A percentile compares a stretch with the other conserved stretches of the same genome.
Evolutionary conservation across 2,329 filamentous ascomycete species (phyloP).

Genomic region (Beauveria brongniartii): DNA sequence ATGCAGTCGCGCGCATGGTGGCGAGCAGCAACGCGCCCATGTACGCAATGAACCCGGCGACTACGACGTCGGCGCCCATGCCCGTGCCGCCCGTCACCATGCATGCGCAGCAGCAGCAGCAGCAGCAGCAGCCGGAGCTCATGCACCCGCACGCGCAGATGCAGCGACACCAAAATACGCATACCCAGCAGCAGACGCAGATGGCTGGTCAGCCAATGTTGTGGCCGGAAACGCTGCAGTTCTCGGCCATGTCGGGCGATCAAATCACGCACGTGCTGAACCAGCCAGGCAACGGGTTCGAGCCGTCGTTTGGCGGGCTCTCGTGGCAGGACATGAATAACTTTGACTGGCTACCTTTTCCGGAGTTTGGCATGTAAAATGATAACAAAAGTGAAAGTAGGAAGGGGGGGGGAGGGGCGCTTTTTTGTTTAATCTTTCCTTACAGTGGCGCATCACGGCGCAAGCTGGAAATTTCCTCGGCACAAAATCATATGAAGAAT

Average conservation of each 20-base stretch:
- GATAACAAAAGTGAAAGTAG: background rate
- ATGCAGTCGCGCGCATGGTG: background rate
- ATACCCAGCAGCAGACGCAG: conserved; percentile 11
- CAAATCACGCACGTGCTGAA: conserved; percentile 60
- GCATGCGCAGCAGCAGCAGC: background rate
- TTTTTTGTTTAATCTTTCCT: too few relatives aligned
- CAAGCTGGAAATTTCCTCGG: too few relatives aligned
- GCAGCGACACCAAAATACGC: conserved; percentile 4
- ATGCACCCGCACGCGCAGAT: conserved; percentile 2
- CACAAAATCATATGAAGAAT: too few relatives aligned
- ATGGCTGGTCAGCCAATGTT: conserved; percentile 22
- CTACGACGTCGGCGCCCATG: background rate
- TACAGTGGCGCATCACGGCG: too few relatives aligned
- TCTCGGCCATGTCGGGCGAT: conserved; percentile 62
- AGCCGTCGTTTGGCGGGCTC: conserved; percentile 45
- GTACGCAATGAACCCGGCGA: conserved; percentile 5
- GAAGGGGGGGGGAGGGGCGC: background rate
- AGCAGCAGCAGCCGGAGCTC: background rate
- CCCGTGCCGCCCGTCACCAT: background rate
- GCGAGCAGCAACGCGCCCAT: background rate
- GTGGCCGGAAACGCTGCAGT: conserved; percentile 48
- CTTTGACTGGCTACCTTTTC: conserved; percentile 49
- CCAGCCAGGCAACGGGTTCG: conserved; percentile 52
- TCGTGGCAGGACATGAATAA: conserved; percentile 52
- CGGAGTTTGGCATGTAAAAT: conserved; percentile 31